phyloP scores from a whole-genome alignment of 176 grass and related monocot genomes.

The Cymbopogon citratus region DNA sequence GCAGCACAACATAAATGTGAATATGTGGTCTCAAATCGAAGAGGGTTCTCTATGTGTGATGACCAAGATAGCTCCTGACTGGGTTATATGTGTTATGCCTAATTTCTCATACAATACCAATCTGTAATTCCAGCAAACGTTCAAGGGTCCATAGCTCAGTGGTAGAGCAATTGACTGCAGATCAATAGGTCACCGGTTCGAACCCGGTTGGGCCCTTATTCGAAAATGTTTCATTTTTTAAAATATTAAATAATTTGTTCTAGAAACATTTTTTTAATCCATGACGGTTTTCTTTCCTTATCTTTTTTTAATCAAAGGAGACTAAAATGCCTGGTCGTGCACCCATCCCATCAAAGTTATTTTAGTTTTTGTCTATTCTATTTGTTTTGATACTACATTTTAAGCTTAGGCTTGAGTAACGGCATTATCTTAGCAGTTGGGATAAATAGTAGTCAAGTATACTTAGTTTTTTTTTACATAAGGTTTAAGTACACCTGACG shows the following conservation, averaged over 20 bases:
- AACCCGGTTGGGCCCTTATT: slow-evolving; percentile 96
- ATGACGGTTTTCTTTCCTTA: neutral
- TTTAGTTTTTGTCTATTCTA: neutral
- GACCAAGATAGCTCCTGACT: no score
- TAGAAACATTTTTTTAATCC: neutral
- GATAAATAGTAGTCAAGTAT: neutral
- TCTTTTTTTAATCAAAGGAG: neutral
- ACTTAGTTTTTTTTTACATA: no score
- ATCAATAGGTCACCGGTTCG: slow-evolving; percentile 99
- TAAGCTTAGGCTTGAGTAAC: neutral
- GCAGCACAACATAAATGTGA: no score
- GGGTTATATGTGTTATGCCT: no score
- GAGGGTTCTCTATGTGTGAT: no score
- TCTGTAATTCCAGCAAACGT: accelerated
- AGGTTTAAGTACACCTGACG: no score
- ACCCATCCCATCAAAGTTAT: neutral
- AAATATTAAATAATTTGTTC: neutral
- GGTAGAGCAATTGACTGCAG: slow-evolving; percentile 99
- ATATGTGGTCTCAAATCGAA: no score
- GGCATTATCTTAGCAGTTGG: neutral
- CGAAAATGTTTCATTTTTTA: neutral
- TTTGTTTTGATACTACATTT: neutral
- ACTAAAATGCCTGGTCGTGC: neutral
- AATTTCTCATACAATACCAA: no score
- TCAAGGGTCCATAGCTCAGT: no score